Evolutionary conservation across 768 basidiomycete species (phyloP), one percentile per base, ranked within the genome.

Genomic region (Dictyophora rubrovolvata): DNA sequence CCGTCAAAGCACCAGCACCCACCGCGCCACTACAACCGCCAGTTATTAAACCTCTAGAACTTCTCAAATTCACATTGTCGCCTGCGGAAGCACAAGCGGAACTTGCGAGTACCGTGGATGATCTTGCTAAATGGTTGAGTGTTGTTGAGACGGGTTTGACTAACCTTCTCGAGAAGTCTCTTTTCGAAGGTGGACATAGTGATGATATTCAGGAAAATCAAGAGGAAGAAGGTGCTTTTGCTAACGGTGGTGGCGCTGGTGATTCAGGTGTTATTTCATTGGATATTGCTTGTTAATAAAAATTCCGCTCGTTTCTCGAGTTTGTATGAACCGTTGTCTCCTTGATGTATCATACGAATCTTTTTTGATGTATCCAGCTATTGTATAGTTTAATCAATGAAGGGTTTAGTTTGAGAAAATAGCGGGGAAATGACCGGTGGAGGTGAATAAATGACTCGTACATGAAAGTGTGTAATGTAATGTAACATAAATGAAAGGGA

Each of bases 71-170:
- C 20, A 70, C 85, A 61, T 75, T 80, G 18, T 77, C 77, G 5
- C 73, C 74, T 23, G 84, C 83, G 10, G 77, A 75, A 35, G 82
- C 85, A 0, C 85, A 88, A 63, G 69, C 73, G 1, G 87, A 91
- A 67, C 77, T 97, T 52, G 83, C 82, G 48, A 71, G 75, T 48
- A 87, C 85, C 2, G 81, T 95, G 10, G 85, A 86, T 49, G 83
- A 87, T 65, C 78, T 97, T 36, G 77, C 79, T 1, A 76, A 79
- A 62, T 94, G 89, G 90, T 70, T 97, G 59, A 77, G 79, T 5
- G 76, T 84, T 0, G 79, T 94, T 0, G 88, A 92, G 66, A 71
- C 69, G 11, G 93, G 92, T 0, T 72, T 97, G 51, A 77, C 75
- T 34, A 78, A 75, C 22, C 76, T 93, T 63, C 71, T 94, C 47